Evolutionary conservation across 1,139 yeast genomes (phyloP).

Genomic region (Spencermartinsiella ligniputridi): DNA sequence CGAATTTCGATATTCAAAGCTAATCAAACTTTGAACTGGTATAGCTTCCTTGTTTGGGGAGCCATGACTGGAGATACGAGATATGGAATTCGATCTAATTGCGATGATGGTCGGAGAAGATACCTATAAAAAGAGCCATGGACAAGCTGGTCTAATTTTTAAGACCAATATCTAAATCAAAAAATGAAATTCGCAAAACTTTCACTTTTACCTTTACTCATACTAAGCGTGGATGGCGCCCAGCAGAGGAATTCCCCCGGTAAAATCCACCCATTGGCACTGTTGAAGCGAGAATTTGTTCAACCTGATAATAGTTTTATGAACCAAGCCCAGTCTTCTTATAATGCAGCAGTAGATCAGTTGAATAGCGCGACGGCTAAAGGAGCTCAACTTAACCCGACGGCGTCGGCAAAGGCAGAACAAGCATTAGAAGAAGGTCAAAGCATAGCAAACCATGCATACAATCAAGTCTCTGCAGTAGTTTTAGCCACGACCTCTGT

Average conservation of each 20-base stretch:
- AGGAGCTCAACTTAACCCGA: conserved; percentile 7
- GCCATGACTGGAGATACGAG: not conserved
- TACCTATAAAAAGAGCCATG: not conserved
- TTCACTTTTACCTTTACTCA: not conserved
- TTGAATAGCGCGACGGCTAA: conserved; percentile 2
- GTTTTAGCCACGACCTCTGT: conserved; percentile 2
- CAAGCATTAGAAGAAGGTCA: conserved; percentile 9
- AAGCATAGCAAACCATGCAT: conserved; percentile 5
- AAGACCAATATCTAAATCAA: too few relatives aligned
- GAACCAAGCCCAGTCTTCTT: conserved; percentile 5
- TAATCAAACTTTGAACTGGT: too few relatives aligned
- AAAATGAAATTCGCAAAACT: not conserved
- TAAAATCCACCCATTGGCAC: not conserved
- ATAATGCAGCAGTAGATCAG: conserved; percentile 7
- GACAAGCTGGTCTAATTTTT: too few relatives aligned
- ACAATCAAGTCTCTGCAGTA: conserved; percentile 3
- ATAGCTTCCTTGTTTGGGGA: too few relatives aligned
- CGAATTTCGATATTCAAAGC: too few relatives aligned
- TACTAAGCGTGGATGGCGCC: not conserved
- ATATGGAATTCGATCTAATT: not conserved
- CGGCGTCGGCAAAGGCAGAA: conserved; percentile 8
- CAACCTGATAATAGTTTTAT: not conserved
- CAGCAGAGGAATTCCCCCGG: not conserved
- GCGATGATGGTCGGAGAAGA: not conserved
- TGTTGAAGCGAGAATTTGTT: conserved; percentile 1